Evolutionary conservation across 345 rosid species (phyloP).

Genomic region (Dipteronia dyeriana): DNA sequence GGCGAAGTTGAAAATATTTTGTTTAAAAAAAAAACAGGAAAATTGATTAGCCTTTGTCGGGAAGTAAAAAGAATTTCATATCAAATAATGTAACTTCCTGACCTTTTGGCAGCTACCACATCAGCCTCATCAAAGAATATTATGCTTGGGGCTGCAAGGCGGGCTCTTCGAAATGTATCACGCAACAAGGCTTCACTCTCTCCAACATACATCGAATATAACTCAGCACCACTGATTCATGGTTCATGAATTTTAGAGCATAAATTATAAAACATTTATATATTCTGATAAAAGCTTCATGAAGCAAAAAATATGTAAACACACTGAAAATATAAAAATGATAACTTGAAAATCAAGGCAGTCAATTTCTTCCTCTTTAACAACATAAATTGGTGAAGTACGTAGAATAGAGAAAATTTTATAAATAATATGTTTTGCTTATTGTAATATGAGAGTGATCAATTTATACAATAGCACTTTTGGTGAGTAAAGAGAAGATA

Average conservation of each 20-base stretch:
- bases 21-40: neutral
- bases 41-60: neutral
- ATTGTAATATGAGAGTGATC: neutral
- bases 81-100: slow-evolving; percentile 16
- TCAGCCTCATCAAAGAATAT: slow-evolving; percentile 96
- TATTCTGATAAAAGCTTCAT: neutral
- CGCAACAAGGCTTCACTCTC: slow-evolving; percentile 96
- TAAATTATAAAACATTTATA: neutral
- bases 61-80: neutral
- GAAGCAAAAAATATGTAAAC: neutral
- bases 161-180: slow-evolving; percentile 84
- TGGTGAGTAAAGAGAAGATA: neutral
- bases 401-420: slow-evolving; percentile 5
- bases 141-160: slow-evolving; percentile 92
- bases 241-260: slow-evolving; percentile 5
- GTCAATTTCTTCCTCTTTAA: neutral
- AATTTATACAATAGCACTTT: neutral
- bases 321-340: neutral
- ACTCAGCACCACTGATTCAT: slow-evolving; percentile 79
- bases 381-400: neutral
- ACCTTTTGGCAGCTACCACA: slow-evolving; percentile 86
- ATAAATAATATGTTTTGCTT: neutral
- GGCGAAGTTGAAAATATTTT: neutral
- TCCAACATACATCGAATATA: slow-evolving; percentile 96
- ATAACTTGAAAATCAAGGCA: neutral